These are phyloP conservation scores for Cinnamomum micranthum DNA, from an alignment of 164 flowering plant genomes.

Conservation along the genomic window DNA sequence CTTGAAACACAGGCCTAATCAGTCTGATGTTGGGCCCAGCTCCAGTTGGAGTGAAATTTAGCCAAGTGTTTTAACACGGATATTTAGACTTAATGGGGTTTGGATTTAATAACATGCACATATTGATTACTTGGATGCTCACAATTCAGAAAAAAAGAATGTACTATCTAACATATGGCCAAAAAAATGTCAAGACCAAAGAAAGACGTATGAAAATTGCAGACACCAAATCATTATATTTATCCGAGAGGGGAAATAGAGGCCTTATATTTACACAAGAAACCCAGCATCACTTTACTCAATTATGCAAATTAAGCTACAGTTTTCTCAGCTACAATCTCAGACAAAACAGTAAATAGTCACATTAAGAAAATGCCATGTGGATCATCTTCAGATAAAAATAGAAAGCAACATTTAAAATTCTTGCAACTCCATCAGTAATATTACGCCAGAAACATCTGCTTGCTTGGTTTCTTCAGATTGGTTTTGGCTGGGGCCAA, in stretches of 20 bases:
- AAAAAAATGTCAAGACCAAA: too few relatives aligned
- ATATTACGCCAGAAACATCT: conserved; percentile 13
- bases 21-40: too few relatives aligned
- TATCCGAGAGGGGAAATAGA: background rate
- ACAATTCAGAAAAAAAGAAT: too few relatives aligned
- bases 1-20: too few relatives aligned
- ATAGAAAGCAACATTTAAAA: background rate
- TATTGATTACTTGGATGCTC: too few relatives aligned
- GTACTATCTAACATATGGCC: too few relatives aligned
- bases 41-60: background rate
- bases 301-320: background rate
- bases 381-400: background rate
- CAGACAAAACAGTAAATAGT: background rate
- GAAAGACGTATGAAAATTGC: background rate
- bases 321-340: background rate
- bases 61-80: too few relatives aligned
- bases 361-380: background rate
- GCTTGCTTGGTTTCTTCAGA: conserved; percentile 13
- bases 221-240: background rate
- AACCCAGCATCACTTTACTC: background rate
- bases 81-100: too few relatives aligned
- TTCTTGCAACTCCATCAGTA: background rate
- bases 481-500: conserved; percentile 12
- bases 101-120: too few relatives aligned
- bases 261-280: background rate